Evolutionary conservation across 768 basidiomycete genomes (phyloP), one percentile per base, ranked within the genome.

Genomic region (Rubroboletus satanas): DNA sequence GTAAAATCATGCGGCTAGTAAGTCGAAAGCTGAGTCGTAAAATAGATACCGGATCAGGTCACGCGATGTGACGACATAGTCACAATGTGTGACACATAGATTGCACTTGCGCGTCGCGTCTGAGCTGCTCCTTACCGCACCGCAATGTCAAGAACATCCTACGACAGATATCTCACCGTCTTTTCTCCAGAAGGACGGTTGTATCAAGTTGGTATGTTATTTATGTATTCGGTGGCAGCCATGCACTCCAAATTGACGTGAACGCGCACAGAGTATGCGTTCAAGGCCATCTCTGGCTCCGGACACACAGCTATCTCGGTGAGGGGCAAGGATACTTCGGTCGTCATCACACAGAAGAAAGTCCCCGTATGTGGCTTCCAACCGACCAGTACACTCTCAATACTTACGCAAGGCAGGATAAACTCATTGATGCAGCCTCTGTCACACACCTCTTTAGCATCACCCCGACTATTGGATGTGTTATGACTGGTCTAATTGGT

Each of bases 401-500:
- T 38, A 31, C 49, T 55, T 41, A 59, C 53, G 31, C 31, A 11
- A 17, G 45, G 28, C 43, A 98, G 96, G 97, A 98, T 78, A 98
- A 98, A 76, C 85, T 99, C 44, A 85, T 98, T 59, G 93, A 98
- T 74, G 85, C 97, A 44, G 83, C 84, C 10, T 97, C 93, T 11
- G 83, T 99, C 62, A 95, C 96, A 7, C 97, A 98, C 69, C 77
- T 98, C 26, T 98, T 93, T 77, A 88, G 92, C 71, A 90, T 99
- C 62, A 98, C 96, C 2, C 93, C 95, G 2, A 87, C 87, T 1
- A 98, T 99, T 60, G 97, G 97, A 38, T 97, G 94, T 69, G 97
- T 98, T 44, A 90, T 98, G 88, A 98, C 95, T 14, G 97, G 97
- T n/a, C 81, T 96, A 38, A 84, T 93, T 49, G 96, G 96, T 96